These are phyloP conservation scores for Tilletiopsis washingtonensis DNA, from an alignment of 1,284 basidiomycete species.

Conservation along the genomic window DNA sequence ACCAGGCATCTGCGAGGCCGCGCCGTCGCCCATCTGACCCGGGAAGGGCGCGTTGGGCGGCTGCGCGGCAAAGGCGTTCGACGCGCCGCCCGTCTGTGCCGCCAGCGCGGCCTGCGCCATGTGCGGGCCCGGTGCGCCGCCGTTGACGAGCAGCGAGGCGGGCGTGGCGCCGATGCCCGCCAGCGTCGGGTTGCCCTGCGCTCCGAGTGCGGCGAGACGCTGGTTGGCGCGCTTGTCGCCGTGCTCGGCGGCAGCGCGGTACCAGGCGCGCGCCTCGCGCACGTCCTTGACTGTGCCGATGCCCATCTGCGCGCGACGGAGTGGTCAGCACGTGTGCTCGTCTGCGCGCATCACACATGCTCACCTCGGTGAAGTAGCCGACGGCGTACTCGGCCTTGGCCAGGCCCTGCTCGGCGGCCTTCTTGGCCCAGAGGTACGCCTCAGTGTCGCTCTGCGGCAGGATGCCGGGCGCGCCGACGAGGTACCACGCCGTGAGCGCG, in stretches of 20 bases:
- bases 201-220: slow-evolving; percentile 54
- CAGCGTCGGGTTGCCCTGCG: slow-evolving; percentile 10
- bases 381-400: slow-evolving; percentile 66
- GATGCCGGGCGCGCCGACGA: slow-evolving; percentile 94
- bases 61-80: slow-evolving; percentile 9
- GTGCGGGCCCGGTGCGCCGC: neutral
- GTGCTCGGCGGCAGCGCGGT: slow-evolving; percentile 80
- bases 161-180: slow-evolving; percentile 10
- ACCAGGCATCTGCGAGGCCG: slow-evolving; percentile 13
- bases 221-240: slow-evolving; percentile 89
- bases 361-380: slow-evolving; percentile 84
- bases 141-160: neutral
- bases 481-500: slow-evolving; percentile 95
- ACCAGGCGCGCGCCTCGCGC: slow-evolving; percentile 63
- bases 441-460: slow-evolving; percentile 96
- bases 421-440: slow-evolving; percentile 59
- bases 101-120: neutral
- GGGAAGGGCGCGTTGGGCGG: slow-evolving; percentile 44
- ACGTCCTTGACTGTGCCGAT: slow-evolving; percentile 49
- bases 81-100: slow-evolving; percentile 1
- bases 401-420: slow-evolving; percentile 44
- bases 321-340: neutral
- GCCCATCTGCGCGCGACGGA: slow-evolving; percentile 35
- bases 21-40: slow-evolving; percentile 19
- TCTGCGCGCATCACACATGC: slow-evolving; percentile 11